These are phyloP conservation scores for Backusella tarrabulga DNA, from an alignment of 192 early-diverging fungal genomes.

Conservation along the genomic window DNA sequence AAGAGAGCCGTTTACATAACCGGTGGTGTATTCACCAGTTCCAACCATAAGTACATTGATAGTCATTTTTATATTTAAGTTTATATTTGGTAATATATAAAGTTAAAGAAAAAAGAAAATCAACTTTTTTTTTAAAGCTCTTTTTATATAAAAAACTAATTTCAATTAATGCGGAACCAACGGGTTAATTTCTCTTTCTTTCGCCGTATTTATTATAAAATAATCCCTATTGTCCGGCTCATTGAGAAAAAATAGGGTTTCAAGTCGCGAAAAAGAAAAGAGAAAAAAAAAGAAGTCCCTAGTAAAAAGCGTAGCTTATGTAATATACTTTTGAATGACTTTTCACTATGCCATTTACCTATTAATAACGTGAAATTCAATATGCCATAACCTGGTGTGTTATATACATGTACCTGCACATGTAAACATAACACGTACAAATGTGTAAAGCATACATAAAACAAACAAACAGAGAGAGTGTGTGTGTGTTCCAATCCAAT, in stretches of 20 bases:
- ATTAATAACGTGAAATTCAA: too few relatives aligned
- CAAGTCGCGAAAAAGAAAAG: background rate
- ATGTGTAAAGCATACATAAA: background rate
- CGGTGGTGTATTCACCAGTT: conserved; percentile 42
- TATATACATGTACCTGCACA: too few relatives aligned
- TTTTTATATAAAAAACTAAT: background rate
- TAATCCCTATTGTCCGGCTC: background rate
- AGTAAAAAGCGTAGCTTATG: background rate
- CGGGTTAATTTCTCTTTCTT: background rate
- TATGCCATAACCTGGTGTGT: too few relatives aligned
- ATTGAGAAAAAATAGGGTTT: background rate
- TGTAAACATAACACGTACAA: too few relatives aligned
- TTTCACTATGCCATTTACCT: background rate
- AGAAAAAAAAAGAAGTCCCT: background rate
- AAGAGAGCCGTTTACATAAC: conserved; percentile 30
- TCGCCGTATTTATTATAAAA: background rate
- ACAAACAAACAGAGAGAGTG: background rate
- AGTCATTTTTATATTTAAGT: background rate
- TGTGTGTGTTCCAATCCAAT: background rate
- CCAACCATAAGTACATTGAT: conserved; percentile 42
- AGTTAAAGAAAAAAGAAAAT: background rate
- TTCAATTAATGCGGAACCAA: background rate
- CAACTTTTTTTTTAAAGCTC: background rate
- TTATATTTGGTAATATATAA: background rate
- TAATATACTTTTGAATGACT: background rate